phyloP scores from a whole-genome alignment of 352 stramenopile species.

The Phytophthora pistaciae region DNA sequence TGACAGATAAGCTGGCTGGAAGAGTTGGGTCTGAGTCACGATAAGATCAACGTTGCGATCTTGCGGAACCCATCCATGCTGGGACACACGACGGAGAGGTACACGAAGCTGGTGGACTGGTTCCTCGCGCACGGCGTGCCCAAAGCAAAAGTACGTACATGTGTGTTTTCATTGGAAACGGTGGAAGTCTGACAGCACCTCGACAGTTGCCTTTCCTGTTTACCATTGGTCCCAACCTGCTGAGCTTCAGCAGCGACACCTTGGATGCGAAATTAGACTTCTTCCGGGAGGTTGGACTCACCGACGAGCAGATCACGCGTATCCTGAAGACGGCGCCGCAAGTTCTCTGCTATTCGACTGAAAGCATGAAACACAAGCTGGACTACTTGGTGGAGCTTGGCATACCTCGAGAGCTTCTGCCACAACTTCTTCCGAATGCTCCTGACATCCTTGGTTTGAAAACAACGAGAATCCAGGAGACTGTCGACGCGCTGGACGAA shows the following conservation, averaged over 20 bases:
- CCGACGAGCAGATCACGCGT: background rate
- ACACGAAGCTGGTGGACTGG: slow-evolving; percentile 14
- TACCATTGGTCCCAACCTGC: background rate
- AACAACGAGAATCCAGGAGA: background rate
- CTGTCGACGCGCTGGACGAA: background rate
- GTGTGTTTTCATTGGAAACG: background rate
- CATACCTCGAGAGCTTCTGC: background rate
- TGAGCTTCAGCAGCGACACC: background rate
- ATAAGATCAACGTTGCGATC: slow-evolving; percentile 16
- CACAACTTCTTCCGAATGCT: background rate
- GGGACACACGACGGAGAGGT: slow-evolving; percentile 11
- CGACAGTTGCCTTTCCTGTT: background rate
- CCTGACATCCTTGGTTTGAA: background rate
- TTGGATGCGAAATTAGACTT: background rate
- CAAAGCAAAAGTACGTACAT: background rate
- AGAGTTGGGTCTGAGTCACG: slow-evolving; percentile 13
- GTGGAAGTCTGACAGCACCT: background rate
- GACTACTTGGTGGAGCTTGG: background rate
- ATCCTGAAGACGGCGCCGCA: background rate
- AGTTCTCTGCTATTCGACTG: background rate
- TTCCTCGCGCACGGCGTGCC: slow-evolving; percentile 9
- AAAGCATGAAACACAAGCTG: background rate
- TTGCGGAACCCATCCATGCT: slow-evolving; percentile 8
- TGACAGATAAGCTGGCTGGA: slow-evolving; percentile 13
- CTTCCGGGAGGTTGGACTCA: background rate